Percentiles rank a stretch among this genome's conserved stretches.
phyloP scores from a whole-genome alignment of 352 stramenopile species.

The Nothophytophthora sp. region DNA sequence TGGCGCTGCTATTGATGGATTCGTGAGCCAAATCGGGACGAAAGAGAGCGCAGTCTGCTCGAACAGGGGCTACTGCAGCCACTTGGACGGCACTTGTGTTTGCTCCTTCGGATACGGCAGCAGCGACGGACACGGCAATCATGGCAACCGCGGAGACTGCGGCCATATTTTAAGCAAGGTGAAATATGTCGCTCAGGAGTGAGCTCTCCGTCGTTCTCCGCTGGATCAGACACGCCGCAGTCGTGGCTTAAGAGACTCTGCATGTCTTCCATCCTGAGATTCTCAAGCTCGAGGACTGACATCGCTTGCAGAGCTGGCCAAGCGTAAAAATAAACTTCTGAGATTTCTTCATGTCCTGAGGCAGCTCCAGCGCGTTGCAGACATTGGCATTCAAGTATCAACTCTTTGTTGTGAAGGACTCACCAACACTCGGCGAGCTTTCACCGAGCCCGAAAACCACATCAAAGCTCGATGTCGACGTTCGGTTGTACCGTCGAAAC shows the following conservation, averaged over 20 bases:
- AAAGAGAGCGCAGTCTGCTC: slow-evolving; percentile 90
- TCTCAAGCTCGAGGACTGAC: too few species aligned
- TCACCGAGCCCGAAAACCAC: not conserved
- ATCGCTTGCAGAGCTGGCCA: not conserved
- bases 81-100: slow-evolving; percentile 42
- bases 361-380: not conserved
- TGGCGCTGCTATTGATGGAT: slow-evolving; percentile 31
- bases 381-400: not conserved
- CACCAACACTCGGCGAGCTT: not conserved
- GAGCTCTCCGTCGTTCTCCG: not conserved
- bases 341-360: slow-evolving; percentile 6
- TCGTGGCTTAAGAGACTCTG: too few species aligned
- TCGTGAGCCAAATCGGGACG: slow-evolving; percentile 67
- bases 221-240: not conserved
- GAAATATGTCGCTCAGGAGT: slow-evolving; percentile 12
- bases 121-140: slow-evolving; percentile 63
- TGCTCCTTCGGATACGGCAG: slow-evolving; percentile 53
- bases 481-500: too few species aligned
- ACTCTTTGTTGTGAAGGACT: not conserved
- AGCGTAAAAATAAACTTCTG: slow-evolving; percentile 7
- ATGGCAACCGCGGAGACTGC: slow-evolving; percentile 65
- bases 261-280: too few species aligned
- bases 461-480: too few species aligned
- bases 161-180: slow-evolving; percentile 32
- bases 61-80: slow-evolving; percentile 88